A percentile compares a stretch with the other conserved stretches of the same genome.
Evolutionary conservation across 805 yeast genomes (phyloP).

Genomic region (Ogataea angusta): DNA sequence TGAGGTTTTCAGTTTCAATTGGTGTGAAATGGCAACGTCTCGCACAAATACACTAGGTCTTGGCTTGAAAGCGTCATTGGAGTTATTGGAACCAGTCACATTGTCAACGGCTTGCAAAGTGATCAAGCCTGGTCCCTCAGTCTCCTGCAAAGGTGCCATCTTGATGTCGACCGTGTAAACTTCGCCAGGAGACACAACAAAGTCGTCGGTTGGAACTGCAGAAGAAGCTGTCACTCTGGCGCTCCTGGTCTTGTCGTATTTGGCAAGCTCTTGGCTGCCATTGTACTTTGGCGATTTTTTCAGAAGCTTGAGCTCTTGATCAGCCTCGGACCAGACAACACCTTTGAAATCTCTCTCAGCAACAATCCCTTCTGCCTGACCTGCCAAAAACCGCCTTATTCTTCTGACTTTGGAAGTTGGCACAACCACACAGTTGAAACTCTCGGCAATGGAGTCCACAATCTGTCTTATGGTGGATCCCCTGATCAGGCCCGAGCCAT

Average conservation of each 20-base stretch:
- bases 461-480: constrained; percentile 69
- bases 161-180: constrained; percentile 80
- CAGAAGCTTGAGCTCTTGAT: constrained; percentile 64
- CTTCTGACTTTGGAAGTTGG: constrained; percentile 94
- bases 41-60: constrained; percentile 75
- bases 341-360: constrained; percentile 93
- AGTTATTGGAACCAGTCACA: constrained; percentile 59
- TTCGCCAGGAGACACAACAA: constrained; percentile 74
- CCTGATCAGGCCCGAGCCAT: constrained; percentile 42
- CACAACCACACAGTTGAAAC: constrained; percentile 78
- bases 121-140: constrained; percentile 62
- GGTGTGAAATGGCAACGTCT: constrained; percentile 81
- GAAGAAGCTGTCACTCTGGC: constrained; percentile 40
- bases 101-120: constrained; percentile 67
- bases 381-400: constrained; percentile 88
- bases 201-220: constrained; percentile 78
- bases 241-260: constrained; percentile 36
- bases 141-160: constrained; percentile 57
- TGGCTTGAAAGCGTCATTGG: constrained; percentile 47
- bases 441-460: constrained; percentile 83
- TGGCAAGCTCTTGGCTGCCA: constrained; percentile 38
- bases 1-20: constrained; percentile 69
- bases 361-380: constrained; percentile 89
- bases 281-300: constrained; percentile 36
- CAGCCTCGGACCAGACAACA: constrained; percentile 81